These are phyloP conservation scores for Oehlia diaphana DNA, from an alignment of 192 early-diverging fungal species.

Conservation along the genomic window DNA sequence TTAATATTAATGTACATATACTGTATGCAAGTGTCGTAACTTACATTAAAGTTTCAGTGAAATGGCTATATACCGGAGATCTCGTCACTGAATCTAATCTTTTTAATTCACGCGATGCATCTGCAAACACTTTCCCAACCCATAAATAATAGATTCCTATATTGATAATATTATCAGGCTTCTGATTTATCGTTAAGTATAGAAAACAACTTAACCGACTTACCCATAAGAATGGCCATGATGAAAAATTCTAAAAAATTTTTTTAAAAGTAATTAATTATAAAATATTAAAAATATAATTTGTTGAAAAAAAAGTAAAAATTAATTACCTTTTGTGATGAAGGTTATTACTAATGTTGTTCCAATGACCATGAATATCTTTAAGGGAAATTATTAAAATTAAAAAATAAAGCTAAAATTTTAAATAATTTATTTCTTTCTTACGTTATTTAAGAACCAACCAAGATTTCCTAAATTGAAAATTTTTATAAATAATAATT, in stretches of 20 bases:
- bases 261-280: not conserved
- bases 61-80: conserved; percentile 71
- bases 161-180: not conserved
- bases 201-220: too few relatives aligned
- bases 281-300: conserved; percentile 35
- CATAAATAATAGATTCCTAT: conserved; percentile 30
- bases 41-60: conserved; percentile 64
- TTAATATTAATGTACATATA: not conserved
- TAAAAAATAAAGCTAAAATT: not conserved
- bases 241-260: not conserved
- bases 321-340: conserved; percentile 66
- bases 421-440: too few relatives aligned
- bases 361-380: conserved; percentile 43
- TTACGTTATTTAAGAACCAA: conserved; percentile 48
- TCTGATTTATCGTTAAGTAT: not conserved
- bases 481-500: not conserved
- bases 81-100: conserved; percentile 61
- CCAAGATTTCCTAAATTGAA: conserved; percentile 35
- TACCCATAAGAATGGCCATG: not conserved
- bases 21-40: too few relatives aligned
- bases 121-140: conserved; percentile 73
- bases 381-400: not conserved
- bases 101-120: conserved; percentile 85
- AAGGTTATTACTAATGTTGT: conserved; percentile 61
- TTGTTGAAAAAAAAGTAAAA: conserved; percentile 49